These are phyloP conservation scores for Lasiodiplodia sp. DNA, from an alignment of 2,329 filamentous ascomycete species.

Conservation along the genomic window DNA sequence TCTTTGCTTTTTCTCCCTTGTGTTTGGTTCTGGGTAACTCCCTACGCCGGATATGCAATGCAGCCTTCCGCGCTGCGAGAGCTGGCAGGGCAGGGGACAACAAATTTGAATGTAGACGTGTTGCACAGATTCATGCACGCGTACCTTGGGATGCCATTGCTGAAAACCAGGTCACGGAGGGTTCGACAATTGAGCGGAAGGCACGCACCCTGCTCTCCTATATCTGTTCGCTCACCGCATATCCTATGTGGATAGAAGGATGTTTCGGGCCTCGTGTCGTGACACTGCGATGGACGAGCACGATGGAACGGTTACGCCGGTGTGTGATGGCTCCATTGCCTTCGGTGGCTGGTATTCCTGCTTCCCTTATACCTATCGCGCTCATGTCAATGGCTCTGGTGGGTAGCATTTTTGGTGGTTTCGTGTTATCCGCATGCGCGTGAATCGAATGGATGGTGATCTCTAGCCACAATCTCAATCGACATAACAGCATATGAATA, in stretches of 20 bases:
- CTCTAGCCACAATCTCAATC: no score
- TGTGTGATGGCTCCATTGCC: not conserved
- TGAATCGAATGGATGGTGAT: no score
- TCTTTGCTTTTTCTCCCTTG: not conserved
- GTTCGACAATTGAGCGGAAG: not conserved
- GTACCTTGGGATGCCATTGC: not conserved
- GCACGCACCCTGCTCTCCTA: not conserved
- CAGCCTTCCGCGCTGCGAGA: constrained; percentile 16
- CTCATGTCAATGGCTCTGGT: no score
- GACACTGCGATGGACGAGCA: not conserved
- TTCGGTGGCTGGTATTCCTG: not conserved
- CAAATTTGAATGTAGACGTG: not conserved
- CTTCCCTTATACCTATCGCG: not conserved
- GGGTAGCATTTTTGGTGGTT: no score
- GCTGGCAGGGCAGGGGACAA: constrained; percentile 4
- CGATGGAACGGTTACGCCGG: not conserved
- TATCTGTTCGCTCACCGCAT: not conserved
- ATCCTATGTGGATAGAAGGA: not conserved
- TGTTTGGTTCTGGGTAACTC: not conserved
- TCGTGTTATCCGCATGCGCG: no score
- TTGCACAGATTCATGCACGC: not conserved
- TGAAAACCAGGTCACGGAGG: not conserved
- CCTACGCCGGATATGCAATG: constrained; percentile 13
- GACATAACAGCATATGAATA: no score
- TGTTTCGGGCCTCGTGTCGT: not conserved